Conservation (phyloP, 75 land plant species). For the Cupressus sempervirens region DNA sequence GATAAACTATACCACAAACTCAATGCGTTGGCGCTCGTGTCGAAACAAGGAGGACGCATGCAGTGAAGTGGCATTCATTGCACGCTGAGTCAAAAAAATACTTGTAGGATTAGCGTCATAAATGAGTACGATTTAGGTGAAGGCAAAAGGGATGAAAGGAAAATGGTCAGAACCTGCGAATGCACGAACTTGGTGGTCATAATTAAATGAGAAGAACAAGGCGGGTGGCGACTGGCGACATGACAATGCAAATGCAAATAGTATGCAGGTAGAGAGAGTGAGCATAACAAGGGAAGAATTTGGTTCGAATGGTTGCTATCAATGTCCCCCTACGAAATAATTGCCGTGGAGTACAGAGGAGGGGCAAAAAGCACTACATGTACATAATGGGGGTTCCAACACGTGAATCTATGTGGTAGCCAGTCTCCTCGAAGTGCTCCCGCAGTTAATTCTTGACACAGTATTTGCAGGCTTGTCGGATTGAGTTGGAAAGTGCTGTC, state of each 20-base stretch:
- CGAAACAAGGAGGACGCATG: background rate
- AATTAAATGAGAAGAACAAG: background rate
- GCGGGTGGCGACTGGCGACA: background rate
- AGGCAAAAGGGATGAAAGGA: no score
- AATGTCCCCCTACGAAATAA: background rate
- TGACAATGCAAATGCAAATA: conserved; percentile 5
- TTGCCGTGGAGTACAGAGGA: background rate
- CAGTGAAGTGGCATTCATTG: background rate
- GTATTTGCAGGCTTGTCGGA: conserved; percentile 11
- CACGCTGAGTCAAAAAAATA: background rate
- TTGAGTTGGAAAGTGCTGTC: conserved; percentile 7
- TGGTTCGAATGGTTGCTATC: conserved; percentile 11
- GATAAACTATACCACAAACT: background rate
- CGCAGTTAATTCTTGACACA: conserved; percentile 7
- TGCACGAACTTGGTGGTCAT: background rate
- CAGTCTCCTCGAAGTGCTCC: conserved; percentile 15
- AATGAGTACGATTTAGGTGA: background rate
- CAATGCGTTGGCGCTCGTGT: background rate
- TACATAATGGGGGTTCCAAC: conserved; percentile 2
- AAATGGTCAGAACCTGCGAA: background rate
- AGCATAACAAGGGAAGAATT: conserved; percentile 11
- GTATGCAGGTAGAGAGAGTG: background rate
- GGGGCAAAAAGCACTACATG: background rate
- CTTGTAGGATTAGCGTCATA: background rate
- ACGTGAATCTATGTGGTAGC: conserved; percentile 11